Evolutionary conservation across 495 filamentous ascomycete genomes (phyloP), one percentile per base, ranked within the genome.

Genomic region (Talaromyces liani): DNA sequence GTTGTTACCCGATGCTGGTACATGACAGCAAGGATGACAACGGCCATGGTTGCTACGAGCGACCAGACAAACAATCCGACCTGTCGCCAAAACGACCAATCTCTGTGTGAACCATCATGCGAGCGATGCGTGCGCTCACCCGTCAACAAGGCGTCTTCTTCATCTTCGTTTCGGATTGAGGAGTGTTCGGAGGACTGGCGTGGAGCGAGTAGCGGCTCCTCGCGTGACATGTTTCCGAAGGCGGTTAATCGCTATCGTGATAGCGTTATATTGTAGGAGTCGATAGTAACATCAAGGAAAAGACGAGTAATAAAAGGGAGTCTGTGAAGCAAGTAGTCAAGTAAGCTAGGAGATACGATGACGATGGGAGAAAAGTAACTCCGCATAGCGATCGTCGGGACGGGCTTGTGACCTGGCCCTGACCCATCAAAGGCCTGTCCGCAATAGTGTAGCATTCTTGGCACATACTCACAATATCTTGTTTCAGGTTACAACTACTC

Each of bases 41-140:
- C 87, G 27, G 81, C 83, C 22, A 88, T 83, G 0, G 93, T 97
- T 6, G 93, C 95, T n/a, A 94, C 70, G 14, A 95, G 67, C 16
- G 93, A 93, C 93, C 94, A 98, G 25, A 83, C 75, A 66, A 97
- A 92, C 45, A 96, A 73, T 4, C 88, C 85, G 57, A 92, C 71
- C 66, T 95, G 84, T 59, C 82, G 75, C 87, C 88, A 91, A 65
- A 82, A 80, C 8, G 71, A 65, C 80, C 82, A 80, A 64, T 73
- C 72, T 62, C 77, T 71, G 60, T 64, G 63, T 27, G 56, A 58
- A 66, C 63, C 70, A 69, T 68, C 57, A 58, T 63, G 58, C 16
- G 68, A 54, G 27, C 74, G 77, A 59, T 61, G 70, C 20, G 73
- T 79, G 1, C 73, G 80, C 61, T 81, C 71, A 22, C 86, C 87